Conservation (phyloP, 345 rosid species). For the Pseudoturritis turrita region DNA sequence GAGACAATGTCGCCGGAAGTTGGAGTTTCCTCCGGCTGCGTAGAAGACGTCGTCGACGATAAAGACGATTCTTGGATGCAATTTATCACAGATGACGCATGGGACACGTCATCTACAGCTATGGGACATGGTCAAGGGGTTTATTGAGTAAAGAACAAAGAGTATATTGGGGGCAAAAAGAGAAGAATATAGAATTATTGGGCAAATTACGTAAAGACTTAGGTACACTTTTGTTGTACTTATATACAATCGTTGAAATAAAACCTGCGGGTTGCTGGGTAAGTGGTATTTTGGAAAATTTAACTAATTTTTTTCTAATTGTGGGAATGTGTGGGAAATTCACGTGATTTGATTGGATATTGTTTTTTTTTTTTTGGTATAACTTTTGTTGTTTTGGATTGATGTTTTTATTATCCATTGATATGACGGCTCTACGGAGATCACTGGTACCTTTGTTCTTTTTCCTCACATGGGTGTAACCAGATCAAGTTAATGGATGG, state of each 20-base stretch:
- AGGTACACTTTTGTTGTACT: slow-evolving; percentile 32
- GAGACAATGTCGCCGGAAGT: slow-evolving; percentile 81
- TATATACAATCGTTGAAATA: slow-evolving; percentile 19
- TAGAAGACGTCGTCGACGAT: slow-evolving; percentile 68
- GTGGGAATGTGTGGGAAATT: slow-evolving; percentile 12
- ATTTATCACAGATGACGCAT: slow-evolving; percentile 87
- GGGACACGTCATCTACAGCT: slow-evolving; percentile 54
- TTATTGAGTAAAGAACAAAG: slow-evolving; percentile 16
- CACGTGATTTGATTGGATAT: slow-evolving; percentile 23
- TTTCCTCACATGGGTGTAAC: slow-evolving; percentile 30
- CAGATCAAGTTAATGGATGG: slow-evolving; percentile 24
- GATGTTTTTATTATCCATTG: slow-evolving; percentile 16
- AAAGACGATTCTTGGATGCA: slow-evolving; percentile 99
- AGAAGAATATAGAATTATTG: background rate
- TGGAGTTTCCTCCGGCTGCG: slow-evolving; percentile 44
- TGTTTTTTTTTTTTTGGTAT: background rate
- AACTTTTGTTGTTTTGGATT: background rate
- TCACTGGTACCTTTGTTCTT: slow-evolving; percentile 19
- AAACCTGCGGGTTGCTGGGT: slow-evolving; percentile 12
- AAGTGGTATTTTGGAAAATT: slow-evolving; percentile 3
- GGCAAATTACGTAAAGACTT: slow-evolving; percentile 9
- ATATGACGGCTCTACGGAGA: slow-evolving; percentile 15
- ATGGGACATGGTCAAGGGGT: slow-evolving; percentile 35
- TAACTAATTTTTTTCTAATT: slow-evolving; percentile 15
- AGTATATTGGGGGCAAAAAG: background rate